Evolutionary conservation across 805 yeast species (phyloP).

Genomic region (Komagataella populi): DNA sequence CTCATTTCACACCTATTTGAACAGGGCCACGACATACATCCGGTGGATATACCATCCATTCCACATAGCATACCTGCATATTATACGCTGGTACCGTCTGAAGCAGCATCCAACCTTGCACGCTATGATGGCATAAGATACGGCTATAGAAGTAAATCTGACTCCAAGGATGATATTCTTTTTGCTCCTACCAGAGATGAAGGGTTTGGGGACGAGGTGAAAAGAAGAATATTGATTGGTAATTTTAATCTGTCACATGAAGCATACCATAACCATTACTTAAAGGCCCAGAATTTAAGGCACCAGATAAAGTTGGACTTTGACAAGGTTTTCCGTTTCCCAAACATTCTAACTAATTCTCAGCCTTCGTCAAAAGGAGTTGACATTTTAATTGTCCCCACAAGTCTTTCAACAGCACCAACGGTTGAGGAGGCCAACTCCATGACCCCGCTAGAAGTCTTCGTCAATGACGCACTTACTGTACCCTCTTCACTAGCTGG

Average conservation of each 20-base stretch:
- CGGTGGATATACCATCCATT: slow-evolving; percentile 62
- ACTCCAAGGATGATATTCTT: slow-evolving; percentile 17
- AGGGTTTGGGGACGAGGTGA: slow-evolving; percentile 75
- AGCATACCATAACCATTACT: slow-evolving; percentile 57
- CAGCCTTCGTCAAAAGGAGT: slow-evolving; percentile 23
- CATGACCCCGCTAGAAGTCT: slow-evolving; percentile 11
- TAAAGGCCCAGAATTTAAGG: slow-evolving; percentile 63
- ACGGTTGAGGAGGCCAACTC: slow-evolving; percentile 40
- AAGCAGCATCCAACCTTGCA: slow-evolving; percentile 85
- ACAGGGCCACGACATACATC: slow-evolving; percentile 40
- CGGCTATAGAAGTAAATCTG: slow-evolving; percentile 37
- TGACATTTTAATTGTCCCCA: slow-evolving; percentile 68
- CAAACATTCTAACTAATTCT: slow-evolving; percentile 23
- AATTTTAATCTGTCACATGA: slow-evolving; percentile 74
- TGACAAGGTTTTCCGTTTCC: slow-evolving; percentile 41
- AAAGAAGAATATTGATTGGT: slow-evolving; percentile 73
- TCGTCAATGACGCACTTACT: slow-evolving; percentile 72
- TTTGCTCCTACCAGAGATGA: slow-evolving; percentile 44
- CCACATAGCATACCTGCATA: slow-evolving; percentile 63
- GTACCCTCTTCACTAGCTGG: slow-evolving; percentile 91
- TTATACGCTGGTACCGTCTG: slow-evolving; percentile 82
- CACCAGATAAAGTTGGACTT: slow-evolving; percentile 49
- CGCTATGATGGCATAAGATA: slow-evolving; percentile 85
- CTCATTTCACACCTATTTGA: slow-evolving; percentile 29
- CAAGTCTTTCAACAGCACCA: slow-evolving; percentile 47